phyloP scores from a whole-genome alignment of 2,329 filamentous ascomycete species.

The Colletotrichum sp. region DNA sequence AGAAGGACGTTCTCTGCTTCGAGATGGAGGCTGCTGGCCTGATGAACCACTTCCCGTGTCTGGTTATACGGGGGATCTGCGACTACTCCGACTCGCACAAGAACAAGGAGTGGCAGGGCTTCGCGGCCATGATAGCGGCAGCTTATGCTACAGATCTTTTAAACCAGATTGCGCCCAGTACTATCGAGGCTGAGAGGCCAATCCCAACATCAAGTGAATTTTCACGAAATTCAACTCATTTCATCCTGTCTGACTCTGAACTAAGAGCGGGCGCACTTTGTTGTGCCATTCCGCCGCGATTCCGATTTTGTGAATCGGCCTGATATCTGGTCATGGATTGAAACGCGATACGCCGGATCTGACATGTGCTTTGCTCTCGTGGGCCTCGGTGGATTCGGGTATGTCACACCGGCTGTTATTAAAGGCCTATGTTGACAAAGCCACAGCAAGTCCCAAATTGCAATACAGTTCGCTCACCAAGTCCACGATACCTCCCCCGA shows the following conservation, averaged over 20 bases:
- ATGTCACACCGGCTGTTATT: background rate
- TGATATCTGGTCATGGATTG: conserved; percentile 4
- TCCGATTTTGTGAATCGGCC: conserved; percentile 19
- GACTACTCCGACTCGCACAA: background rate
- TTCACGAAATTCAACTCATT: background rate
- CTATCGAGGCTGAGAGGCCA: background rate
- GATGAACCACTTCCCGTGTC: background rate
- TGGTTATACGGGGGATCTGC: background rate
- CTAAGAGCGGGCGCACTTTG: background rate
- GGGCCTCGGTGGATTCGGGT: conserved; percentile 23
- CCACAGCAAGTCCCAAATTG: conserved; percentile 24
- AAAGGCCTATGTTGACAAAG: background rate
- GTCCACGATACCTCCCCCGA: background rate
- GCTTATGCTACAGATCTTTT: background rate
- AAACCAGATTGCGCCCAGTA: background rate
- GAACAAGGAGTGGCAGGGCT: background rate
- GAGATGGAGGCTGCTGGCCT: background rate
- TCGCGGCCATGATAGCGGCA: background rate
- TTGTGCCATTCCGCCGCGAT: conserved; percentile 19
- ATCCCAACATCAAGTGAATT: background rate
- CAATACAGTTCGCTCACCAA: conserved; percentile 19
- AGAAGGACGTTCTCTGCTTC: background rate
- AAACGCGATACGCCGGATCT: background rate
- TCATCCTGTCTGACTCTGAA: background rate
- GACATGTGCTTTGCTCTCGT: conserved; percentile 6